Evolutionary conservation across 257 asterid genomes (phyloP), one percentile per base, ranked within the genome.

Genomic region (Capsicum baccatum): DNA sequence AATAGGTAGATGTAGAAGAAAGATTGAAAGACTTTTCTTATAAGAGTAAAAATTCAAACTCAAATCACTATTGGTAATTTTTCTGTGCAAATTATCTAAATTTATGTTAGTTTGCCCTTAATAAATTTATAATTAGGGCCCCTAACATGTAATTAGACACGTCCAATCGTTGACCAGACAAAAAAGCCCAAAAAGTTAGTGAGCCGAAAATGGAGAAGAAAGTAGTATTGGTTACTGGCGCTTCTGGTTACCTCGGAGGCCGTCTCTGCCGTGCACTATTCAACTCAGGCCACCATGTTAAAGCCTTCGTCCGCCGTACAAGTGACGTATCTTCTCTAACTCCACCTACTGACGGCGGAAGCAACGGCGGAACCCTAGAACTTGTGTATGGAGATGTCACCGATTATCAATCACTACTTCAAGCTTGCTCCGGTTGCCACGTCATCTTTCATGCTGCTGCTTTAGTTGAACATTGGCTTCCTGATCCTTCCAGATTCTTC

Each of bases 241-340:
- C 99, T 69, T 92, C 99, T 86, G 98, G 99, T 83, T 96, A 88
- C 90, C 84, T 96, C 56, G 99, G 99, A n/a, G 97, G 98, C 8
- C 86, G 99, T 12, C 97, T 96, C 55, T 94, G 97, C 90, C 91
- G 86, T 89, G 90, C 89, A 70, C 91, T 96, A 3, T 86, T 96
- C 90, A 60, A 89, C 64, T 89, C 88, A 52, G 97, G 98, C 80
- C 88, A 92, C 93, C 85, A 86, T 89, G 98, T 94, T 13, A 92
- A 84, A 88, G 99, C 98, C 64, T 96, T 94, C 79, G 99, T 93
- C 83, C 99, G 98, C 79, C 90, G 85, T 64, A 91, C 92, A 91
- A 96, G 99, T 88, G 95, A 96, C 48, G 59, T 93, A 33, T 94
- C 96, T 83, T 76, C 83, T 84, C 88, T 94, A 82, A 95, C 97